Evolutionary conservation across 139 green algal species (phyloP).

Genomic region (Yamagishiella unicocca): DNA sequence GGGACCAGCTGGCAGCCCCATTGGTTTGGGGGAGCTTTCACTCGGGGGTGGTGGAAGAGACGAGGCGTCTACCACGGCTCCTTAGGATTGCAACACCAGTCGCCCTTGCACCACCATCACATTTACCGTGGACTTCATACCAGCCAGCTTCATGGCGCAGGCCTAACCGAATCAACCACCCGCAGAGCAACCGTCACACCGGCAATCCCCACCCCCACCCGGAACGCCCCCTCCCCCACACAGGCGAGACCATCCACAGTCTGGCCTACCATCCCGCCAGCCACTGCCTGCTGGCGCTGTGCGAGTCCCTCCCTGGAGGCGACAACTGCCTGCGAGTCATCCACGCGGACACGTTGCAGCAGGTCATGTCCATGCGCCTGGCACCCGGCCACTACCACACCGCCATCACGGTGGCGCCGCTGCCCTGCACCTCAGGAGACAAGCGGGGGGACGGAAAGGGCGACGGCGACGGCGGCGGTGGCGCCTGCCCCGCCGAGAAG

Average conservation of each 20-base stretch:
- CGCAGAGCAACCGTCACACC: background rate
- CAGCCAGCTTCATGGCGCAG: background rate
- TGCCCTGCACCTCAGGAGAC: conserved; percentile 25
- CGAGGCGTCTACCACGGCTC: too few relatives aligned
- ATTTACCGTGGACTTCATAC: background rate
- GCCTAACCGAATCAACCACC: background rate
- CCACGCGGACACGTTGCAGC: conserved; percentile 48
- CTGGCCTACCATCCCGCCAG: conserved; percentile 47
- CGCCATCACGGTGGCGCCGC: background rate
- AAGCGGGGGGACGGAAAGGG: background rate
- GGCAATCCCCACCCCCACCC: background rate
- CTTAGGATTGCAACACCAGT: too few relatives aligned
- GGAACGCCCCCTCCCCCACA: background rate
- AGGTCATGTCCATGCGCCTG: conserved; percentile 28
- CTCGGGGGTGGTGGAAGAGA: too few relatives aligned
- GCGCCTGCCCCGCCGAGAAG: background rate
- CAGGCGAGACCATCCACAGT: conserved; percentile 53
- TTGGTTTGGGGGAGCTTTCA: too few relatives aligned
- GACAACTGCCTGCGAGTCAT: conserved; percentile 47
- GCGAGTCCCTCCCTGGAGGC: conserved; percentile 17
- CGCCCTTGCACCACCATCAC: too few relatives aligned
- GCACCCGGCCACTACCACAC: conserved; percentile 31
- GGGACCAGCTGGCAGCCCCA: too few relatives aligned
- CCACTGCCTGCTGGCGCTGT: conserved; percentile 44
- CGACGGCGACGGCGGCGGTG: background rate